Conservation (phyloP, 257 asterid species). For the Salvia miltiorrhiza region DNA sequence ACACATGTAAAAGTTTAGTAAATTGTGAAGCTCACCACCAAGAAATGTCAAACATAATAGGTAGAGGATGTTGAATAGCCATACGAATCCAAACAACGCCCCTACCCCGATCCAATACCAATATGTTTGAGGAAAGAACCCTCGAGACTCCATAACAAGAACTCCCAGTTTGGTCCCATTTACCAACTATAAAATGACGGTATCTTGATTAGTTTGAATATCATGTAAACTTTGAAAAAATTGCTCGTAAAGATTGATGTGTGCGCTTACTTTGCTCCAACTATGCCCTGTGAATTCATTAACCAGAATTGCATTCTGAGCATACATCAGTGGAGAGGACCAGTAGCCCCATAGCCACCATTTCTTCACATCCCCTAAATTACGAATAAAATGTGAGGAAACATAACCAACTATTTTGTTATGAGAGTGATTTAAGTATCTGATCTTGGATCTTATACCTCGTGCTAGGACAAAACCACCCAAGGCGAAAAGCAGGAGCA, state of each 20-base stretch:
- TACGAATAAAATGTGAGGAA: slow-evolving; percentile 5
- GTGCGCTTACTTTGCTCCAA: slow-evolving; percentile 53
- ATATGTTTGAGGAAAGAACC: slow-evolving; percentile 49
- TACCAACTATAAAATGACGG: slow-evolving; percentile 28
- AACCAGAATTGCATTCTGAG: slow-evolving; percentile 58
- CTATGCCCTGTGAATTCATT: slow-evolving; percentile 63
- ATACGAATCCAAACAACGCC: slow-evolving; percentile 39
- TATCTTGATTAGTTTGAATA: neutral
- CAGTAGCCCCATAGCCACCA: slow-evolving; percentile 89
- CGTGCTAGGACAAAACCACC: slow-evolving; percentile 67
- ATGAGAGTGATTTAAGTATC: neutral
- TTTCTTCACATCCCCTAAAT: slow-evolving; percentile 47
- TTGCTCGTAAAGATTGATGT: neutral
- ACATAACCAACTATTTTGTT: neutral
- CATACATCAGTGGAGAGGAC: slow-evolving; percentile 69
- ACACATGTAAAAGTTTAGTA: neutral
- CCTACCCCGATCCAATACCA: slow-evolving; percentile 71
- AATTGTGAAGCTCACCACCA: slow-evolving; percentile 33
- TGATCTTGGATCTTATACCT: slow-evolving; percentile 31
- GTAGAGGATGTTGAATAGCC: slow-evolving; percentile 39
- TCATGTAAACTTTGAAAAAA: neutral
- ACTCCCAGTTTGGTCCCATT: slow-evolving; percentile 50
- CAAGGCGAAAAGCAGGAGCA: slow-evolving; percentile 53
- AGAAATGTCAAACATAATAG: slow-evolving; percentile 37
- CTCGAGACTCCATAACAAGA: slow-evolving; percentile 36